Evolutionary conservation across 2,329 filamentous ascomycete species (phyloP), one percentile per base, ranked within the genome.

Genomic region (Aspergillus sp.): DNA sequence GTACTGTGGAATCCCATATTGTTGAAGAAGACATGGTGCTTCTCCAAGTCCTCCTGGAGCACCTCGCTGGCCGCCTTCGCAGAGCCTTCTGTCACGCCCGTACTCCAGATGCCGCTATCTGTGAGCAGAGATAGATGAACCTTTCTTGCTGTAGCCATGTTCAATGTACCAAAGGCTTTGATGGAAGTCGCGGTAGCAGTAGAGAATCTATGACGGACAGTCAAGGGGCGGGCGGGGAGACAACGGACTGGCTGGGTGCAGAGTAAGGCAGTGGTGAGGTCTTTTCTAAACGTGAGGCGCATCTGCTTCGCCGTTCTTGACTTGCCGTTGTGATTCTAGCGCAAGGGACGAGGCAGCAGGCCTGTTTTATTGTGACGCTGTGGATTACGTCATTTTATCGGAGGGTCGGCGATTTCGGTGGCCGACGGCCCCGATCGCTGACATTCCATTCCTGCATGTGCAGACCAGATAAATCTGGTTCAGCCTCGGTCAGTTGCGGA

Each of bases 11-110:
- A 96, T 0, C 90, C 89, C 1, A 76, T 71, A 0, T 83, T 63
- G 64, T 95, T 96, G 82, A 93, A 96, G 78, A 89, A 96, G 61
- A 93, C 89, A 72, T 96, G 91, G 68, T 93, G 86, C 38, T 78
- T 79, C 30, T 84, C 85, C 66, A 95, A 84, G 71, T 97, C 93
- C 60, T 88, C 80, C 72, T 96, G 91, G 19, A 97, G 79, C 4
- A 96, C 77, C 64, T 90, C 81, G 3, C 87, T 89, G 0, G 85
- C 83, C 62, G 81, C 88, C 45, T 80, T 78, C 0, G 92, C 90
- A 0, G 88, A 83, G 38, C 87, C 86, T 2, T 84, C 77, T 3
- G 80, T 84, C 46, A 82, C 79, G 63, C 73, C 71, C 2, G 79
- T 72, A 62, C 77, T 80, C 67, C 81, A 85, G 22, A 82, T 74